Evolutionary conservation across 495 filamentous ascomycete species (phyloP), one percentile per base, ranked within the genome.

Genomic region (Trichoderma parareesei): DNA sequence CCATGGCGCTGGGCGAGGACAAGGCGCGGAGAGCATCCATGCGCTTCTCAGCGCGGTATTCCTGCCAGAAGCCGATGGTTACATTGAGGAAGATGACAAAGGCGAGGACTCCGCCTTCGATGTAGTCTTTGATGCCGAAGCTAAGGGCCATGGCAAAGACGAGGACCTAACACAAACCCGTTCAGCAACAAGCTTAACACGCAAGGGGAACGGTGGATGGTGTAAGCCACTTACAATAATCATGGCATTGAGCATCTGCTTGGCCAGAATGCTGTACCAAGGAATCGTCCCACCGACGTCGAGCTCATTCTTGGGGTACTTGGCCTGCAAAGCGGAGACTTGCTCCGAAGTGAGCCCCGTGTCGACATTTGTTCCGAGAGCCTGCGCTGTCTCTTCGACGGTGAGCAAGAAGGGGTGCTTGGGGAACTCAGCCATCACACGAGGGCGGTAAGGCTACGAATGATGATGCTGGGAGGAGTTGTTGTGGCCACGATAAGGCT

Each of bases 71-170:
- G 16, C 86, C 86, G 67, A 87, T 85, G n/a, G 85, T 76, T 40
- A 93, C 87, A 68, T 96, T 96, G 67, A 96, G 77, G 7, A 89
- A 69, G 62, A 96, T 92, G 72, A 96, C 91, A 38, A 85, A 88
- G 5, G 88, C 85, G 20, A 95, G 83, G 27, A 95, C 91, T 46
- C 88, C 88, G 27, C 89, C 92, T 77, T 96, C 91, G 64, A 96
- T 86, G 69, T 86, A 93, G 68, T 93, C 90, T 40, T 79, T 73
- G 46, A 95, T 88, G 62, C 84, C 89, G 70, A 91, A 95, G 68
- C 88, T 90, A 44, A 96, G 78, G 42, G 81, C 86, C 90, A 94
- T 94, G 66, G 90, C 91, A 61, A 95, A 81, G 41, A 94, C 82
- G 33, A 96, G 81, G 43, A 96, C 89, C 87, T 91, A 65, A 11